phyloP scores from a whole-genome alignment of 192 early-diverging fungal species.

The Mortierella claussenii region DNA sequence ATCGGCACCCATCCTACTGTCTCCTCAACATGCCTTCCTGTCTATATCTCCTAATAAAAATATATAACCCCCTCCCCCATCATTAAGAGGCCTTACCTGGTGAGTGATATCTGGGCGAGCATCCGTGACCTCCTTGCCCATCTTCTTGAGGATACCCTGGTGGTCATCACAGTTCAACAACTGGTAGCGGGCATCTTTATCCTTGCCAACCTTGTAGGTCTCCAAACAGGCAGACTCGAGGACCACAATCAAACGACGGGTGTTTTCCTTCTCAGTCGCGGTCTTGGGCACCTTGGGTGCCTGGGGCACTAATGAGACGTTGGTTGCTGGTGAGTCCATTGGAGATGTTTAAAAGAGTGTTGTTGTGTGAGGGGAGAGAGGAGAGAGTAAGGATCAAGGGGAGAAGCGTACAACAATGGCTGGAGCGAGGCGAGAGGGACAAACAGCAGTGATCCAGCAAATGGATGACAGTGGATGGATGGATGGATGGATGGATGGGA shows the following conservation, averaged over 20 bases:
- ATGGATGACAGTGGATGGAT: not conserved
- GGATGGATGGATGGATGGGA: not conserved
- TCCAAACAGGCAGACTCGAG: conserved; percentile 90
- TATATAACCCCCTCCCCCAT: too few relatives aligned
- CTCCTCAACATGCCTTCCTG: too few relatives aligned
- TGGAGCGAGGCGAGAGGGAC: not conserved
- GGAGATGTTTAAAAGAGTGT: not conserved
- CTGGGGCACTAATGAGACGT: conserved; percentile 67
- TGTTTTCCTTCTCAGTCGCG: conserved; percentile 74
- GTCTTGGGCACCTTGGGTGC: conserved; percentile 88
- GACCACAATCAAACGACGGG: conserved; percentile 92
- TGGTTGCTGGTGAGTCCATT: conserved; percentile 48
- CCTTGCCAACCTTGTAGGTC: conserved; percentile 89
- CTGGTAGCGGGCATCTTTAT: conserved; percentile 83
- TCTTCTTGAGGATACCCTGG: conserved; percentile 86
- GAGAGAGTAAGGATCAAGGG: conserved; percentile 9
- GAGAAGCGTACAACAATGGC: not conserved
- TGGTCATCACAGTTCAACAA: conserved; percentile 98
- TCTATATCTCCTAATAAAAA: too few relatives aligned
- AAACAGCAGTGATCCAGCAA: not conserved
- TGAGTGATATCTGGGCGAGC: conserved; percentile 96
- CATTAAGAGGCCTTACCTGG: conserved; percentile 80
- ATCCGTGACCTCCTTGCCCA: conserved; percentile 79
- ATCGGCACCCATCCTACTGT: too few relatives aligned
- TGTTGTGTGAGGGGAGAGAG: not conserved